These are phyloP conservation scores for Balansia obtecta DNA, from an alignment of 2,329 filamentous ascomycete genomes.

Conservation along the genomic window DNA sequence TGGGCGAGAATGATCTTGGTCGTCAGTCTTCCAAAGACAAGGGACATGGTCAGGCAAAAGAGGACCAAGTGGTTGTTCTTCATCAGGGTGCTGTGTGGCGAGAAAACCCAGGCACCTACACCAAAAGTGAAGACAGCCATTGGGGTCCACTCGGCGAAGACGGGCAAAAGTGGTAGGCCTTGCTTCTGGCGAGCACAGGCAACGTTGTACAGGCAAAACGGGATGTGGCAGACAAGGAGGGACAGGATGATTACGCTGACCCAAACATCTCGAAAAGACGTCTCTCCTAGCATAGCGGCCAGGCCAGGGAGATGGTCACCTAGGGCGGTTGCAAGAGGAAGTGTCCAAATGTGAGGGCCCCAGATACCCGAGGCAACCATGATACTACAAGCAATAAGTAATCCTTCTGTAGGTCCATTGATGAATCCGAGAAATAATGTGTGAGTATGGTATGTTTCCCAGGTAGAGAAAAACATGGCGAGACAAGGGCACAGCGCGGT, in stretches of 20 bases:
- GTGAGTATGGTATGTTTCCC: constrained; percentile 98
- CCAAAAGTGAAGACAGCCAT: constrained; percentile 70
- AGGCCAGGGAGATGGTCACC: constrained; percentile 39
- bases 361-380: constrained; percentile 83
- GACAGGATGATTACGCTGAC: constrained; percentile 55
- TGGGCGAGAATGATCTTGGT: constrained; percentile 98
- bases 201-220: constrained; percentile 83
- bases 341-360: constrained; percentile 77
- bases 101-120: constrained; percentile 77
- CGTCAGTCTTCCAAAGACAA: constrained; percentile 95
- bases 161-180: constrained; percentile 62
- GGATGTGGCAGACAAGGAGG: constrained; percentile 63
- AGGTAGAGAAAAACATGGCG: constrained; percentile 99
- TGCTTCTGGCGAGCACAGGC: constrained; percentile 59
- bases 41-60: constrained; percentile 88
- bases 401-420: constrained; percentile 92
- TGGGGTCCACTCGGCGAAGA: constrained; percentile 90
- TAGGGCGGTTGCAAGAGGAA: constrained; percentile 57
- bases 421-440: constrained; percentile 92
- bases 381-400: constrained; percentile 74
- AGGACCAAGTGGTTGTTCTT: constrained; percentile 78
- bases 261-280: constrained; percentile 82
- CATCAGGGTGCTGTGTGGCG: constrained; percentile 72
- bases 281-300: constrained; percentile 50
- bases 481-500: constrained; percentile 84